Evolutionary conservation across 192 early-diverging fungal genomes (phyloP).

Genomic region (Chytriomyces sp.): DNA sequence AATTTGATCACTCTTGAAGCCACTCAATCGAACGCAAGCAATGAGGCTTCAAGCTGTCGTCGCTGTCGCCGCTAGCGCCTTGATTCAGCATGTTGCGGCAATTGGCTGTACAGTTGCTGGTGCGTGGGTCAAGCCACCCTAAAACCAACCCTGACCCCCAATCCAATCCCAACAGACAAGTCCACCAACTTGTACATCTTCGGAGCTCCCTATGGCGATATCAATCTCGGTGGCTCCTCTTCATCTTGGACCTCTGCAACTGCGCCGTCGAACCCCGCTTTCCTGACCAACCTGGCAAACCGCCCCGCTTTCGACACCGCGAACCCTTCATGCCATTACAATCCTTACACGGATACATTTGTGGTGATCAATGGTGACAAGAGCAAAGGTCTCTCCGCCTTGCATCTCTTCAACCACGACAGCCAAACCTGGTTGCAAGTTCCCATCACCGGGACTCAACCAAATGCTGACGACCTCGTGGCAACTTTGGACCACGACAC

Average conservation of each 20-base stretch:
- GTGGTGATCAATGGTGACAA: constrained; percentile 10
- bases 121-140: neutral
- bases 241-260: constrained; percentile 11
- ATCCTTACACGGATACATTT: constrained; percentile 10
- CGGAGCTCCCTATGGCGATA: constrained; percentile 22
- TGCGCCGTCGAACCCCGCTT: neutral
- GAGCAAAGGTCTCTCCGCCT: neutral
- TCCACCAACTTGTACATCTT: constrained; percentile 13
- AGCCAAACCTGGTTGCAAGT: constrained; percentile 4
- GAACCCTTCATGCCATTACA: constrained; percentile 13
- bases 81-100: neutral
- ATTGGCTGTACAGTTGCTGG: neutral
- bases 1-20: too few relatives aligned
- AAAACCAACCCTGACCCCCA: neutral
- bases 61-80: neutral
- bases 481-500: constrained; percentile 27
- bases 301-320: constrained; percentile 20
- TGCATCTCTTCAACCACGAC: constrained; percentile 9
- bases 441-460: neutral
- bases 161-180: neutral
- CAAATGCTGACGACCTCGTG: neutral
- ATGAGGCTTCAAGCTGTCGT: neutral
- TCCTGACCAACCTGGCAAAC: constrained; percentile 12
- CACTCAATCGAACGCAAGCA: too few relatives aligned
- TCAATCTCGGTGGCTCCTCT: constrained; percentile 10